phyloP scores from a whole-genome alignment of 1,139 yeast species.

The Geotrichum cucujoidarum region DNA sequence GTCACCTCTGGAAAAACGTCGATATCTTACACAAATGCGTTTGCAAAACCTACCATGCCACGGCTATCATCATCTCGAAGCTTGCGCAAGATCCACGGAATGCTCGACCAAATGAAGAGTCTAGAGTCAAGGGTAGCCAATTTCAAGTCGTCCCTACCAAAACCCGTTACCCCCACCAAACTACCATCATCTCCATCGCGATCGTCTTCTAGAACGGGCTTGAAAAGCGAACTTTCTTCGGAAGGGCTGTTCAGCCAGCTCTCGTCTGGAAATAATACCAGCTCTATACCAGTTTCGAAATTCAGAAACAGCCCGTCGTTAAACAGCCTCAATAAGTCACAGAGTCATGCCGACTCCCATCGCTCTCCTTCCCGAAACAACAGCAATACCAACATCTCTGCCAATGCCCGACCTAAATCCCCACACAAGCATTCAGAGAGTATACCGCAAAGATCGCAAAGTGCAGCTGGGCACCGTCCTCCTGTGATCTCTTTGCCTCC shows the following conservation, averaged over 20 bases:
- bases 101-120: constrained; percentile 33
- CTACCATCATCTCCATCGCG: constrained; percentile 8
- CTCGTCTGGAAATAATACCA: constrained; percentile 2
- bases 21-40: background rate
- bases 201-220: background rate
- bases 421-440: background rate
- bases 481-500: no score
- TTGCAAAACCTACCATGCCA: constrained; percentile 5
- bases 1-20: background rate
- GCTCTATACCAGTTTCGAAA: constrained; percentile 14
- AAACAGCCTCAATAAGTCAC: constrained; percentile 1
- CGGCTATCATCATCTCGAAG: constrained; percentile 30
- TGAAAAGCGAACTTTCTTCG: background rate
- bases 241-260: background rate
- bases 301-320: constrained; percentile 16
- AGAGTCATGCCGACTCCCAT: no score
- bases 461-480: constrained; percentile 11
- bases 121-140: constrained; percentile 34
- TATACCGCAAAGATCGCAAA: constrained; percentile 7
- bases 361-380: background rate
- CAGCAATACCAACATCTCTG: background rate
- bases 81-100: constrained; percentile 35
- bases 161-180: constrained; percentile 21
- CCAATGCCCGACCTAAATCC: background rate
- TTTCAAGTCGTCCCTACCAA: constrained; percentile 33